phyloP scores from a whole-genome alignment of 2,329 filamentous ascomycete genomes.

The Capronia americana region DNA sequence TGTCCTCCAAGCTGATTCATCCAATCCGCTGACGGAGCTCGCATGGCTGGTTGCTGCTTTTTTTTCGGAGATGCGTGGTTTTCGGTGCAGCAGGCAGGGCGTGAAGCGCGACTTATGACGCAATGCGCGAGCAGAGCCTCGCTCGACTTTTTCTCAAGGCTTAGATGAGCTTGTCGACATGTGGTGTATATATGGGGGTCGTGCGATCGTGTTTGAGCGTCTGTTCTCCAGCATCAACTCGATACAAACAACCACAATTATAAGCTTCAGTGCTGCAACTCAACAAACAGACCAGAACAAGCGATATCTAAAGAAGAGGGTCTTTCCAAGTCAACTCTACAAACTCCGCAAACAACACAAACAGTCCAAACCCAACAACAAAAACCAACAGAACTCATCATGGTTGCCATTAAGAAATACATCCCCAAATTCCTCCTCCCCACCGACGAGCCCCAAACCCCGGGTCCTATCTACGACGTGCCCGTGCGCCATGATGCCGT shows the following conservation, averaged over 20 bases:
- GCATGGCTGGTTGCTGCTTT: no score
- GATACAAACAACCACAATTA: not conserved
- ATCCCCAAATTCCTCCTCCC: constrained; percentile 33
- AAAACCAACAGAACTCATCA: not conserved
- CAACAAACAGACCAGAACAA: no score
- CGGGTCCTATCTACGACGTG: constrained; percentile 33
- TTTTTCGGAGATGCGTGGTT: no score
- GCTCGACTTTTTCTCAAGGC: not conserved
- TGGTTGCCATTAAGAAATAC: constrained; percentile 31
- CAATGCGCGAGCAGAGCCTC: not conserved
- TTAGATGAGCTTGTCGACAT: not conserved
- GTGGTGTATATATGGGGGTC: not conserved
- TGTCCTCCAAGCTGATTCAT: constrained; percentile 1
- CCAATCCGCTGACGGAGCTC: not conserved
- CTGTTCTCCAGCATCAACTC: not conserved
- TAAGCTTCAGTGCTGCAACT: not conserved
- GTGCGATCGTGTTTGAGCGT: not conserved
- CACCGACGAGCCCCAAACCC: constrained; percentile 28
- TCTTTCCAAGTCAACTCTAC: not conserved
- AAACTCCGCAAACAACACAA: not conserved
- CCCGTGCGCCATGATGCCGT: constrained; percentile 23
- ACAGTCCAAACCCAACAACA: constrained; percentile 4
- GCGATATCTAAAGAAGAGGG: no score
- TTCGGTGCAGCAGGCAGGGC: not conserved
- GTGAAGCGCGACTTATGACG: not conserved